Base-by-base conservation (phyloP, 1,284 basidiomycete genomes). In the Tilletia caries region DNA sequence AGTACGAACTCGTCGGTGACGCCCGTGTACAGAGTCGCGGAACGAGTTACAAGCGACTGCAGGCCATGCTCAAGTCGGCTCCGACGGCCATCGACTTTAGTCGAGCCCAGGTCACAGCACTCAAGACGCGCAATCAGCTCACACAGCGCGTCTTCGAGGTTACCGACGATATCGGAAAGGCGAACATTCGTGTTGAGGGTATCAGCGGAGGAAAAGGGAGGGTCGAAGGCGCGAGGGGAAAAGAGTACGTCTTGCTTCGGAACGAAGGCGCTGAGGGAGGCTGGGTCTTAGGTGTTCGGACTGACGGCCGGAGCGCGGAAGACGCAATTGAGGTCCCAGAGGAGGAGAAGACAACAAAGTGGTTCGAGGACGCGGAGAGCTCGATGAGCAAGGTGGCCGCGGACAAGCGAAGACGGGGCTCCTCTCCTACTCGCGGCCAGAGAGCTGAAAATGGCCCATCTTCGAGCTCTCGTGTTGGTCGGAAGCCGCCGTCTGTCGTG, bases 1-100 rank as follows among this genome's bases (percentile, higher is more conserved):
- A 99, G 82, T 99, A 98, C 84, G 96, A 99, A 85, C 94, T 99
- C 75, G 91, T 98, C 34, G 95, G 95, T 69, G 96, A 99, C 85
- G 85, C 98, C 69, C 89, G 95, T 3, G 86, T 95, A 58, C 93
- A 93, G 82, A 97, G 94, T 1, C 89, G 96, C 1, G 93, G 96
- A 83, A 95, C 93, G 6, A 96, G 93, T 4, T 91, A 95, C 85
- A 89, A 89, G 66, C 91, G 96, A 12, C 85, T 98, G 37, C 91
- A 95, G 77, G 90, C 91, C 68, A 99, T 98, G 96, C 86, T 97
- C 6, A 87, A 87, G 62, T 88, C 87, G 13, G 88, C 94, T 0
- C 87, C 87, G 1, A 95, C 94, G 0, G 89, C 95, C 0, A 87
- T 97, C 68, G 96, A 98, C 83, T 99, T 99, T 81, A 95, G 93